Percentiles rank a stretch among this genome's conserved stretches.
Conservation (phyloP, 768 basidiomycete genomes). For the Agrocybe praecox region DNA sequence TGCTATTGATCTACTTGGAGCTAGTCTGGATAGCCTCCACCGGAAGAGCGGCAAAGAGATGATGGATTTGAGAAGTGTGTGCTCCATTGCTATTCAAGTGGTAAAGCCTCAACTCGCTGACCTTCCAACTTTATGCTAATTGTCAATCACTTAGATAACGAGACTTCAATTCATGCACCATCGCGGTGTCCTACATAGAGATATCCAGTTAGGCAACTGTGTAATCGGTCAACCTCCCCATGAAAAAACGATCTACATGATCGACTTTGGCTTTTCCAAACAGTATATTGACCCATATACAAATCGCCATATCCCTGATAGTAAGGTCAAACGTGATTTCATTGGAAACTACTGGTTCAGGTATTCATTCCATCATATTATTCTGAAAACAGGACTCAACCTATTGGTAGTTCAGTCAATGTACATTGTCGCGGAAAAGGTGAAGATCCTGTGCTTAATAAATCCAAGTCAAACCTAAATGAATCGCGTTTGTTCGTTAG, state of each 20-base stretch:
- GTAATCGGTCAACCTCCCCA: constrained; percentile 63
- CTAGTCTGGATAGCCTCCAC: constrained; percentile 67
- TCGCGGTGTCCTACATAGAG: constrained; percentile 73
- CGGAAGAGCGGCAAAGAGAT: constrained; percentile 54
- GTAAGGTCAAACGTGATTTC: constrained; percentile 68
- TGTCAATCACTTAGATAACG: constrained; percentile 48
- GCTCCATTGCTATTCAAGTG: constrained; percentile 76
- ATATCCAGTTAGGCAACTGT: constrained; percentile 81
- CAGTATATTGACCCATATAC: constrained; percentile 70
- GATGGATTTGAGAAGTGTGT: constrained; percentile 74
- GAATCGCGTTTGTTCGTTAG: constrained; percentile 32
- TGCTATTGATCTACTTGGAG: constrained; percentile 75
- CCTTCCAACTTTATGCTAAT: neutral
- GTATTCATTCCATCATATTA: constrained; percentile 26
- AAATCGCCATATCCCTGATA: constrained; percentile 71
- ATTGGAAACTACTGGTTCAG: constrained; percentile 88
- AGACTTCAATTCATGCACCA: constrained; percentile 78
- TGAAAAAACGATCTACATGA: constrained; percentile 72
- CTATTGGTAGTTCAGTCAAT: constrained; percentile 52
- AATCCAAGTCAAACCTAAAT: neutral
- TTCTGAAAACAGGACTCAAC: constrained; percentile 4
- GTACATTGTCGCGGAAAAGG: constrained; percentile 81
- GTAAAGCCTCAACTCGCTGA: constrained; percentile 38
- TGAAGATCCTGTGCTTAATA: constrained; percentile 28
- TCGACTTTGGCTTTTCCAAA: constrained; percentile 86